Conservation (phyloP, 495 filamentous ascomycete genomes). For the Annulohypoxylon bovei region DNA sequence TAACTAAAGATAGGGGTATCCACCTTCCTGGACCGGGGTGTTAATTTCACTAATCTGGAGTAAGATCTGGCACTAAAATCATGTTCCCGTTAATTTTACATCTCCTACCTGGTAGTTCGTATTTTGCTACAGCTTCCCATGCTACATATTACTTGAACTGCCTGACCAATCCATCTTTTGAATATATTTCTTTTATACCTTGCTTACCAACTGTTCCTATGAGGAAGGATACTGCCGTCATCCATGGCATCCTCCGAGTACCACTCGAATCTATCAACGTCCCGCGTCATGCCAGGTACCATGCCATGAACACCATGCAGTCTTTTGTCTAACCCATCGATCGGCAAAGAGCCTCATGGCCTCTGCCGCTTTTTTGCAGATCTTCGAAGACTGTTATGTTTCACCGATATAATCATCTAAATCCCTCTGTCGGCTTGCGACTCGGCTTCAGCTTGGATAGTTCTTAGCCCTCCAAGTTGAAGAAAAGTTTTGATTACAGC, state of each 20-base stretch:
- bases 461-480: background rate
- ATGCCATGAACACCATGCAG: background rate
- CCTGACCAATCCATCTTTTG: too few relatives aligned
- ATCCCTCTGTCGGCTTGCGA: background rate
- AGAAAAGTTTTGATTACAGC: background rate
- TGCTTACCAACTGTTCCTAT: background rate
- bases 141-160: too few relatives aligned
- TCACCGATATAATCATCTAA: constrained; percentile 7
- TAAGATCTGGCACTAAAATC: constrained; percentile 23
- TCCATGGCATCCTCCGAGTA: background rate
- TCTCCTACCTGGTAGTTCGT: background rate
- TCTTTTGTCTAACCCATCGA: constrained; percentile 17
- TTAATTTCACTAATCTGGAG: background rate
- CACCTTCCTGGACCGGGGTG: constrained; percentile 12
- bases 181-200: too few relatives aligned
- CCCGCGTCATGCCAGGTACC: constrained; percentile 27
- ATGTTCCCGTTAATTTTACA: background rate
- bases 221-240: background rate
- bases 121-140: too few relatives aligned
- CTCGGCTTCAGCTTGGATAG: background rate
- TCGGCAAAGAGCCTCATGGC: constrained; percentile 35
- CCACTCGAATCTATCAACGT: constrained; percentile 5
- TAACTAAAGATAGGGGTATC: background rate
- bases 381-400: constrained; percentile 3
- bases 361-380: constrained; percentile 6